Evolutionary conservation across 441 rosid species (phyloP).

Genomic region (Viola pubescens): DNA sequence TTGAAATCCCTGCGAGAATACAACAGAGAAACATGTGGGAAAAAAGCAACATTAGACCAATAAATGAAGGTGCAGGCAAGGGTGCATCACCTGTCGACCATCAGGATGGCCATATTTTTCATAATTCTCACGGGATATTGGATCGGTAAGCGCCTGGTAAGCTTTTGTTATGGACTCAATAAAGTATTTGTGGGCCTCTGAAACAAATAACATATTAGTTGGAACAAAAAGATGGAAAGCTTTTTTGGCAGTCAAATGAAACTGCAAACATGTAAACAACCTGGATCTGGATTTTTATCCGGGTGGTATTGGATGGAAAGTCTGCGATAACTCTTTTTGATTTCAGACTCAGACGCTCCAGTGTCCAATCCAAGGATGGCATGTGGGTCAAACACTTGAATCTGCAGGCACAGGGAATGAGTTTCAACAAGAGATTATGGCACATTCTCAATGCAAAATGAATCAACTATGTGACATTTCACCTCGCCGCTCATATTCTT

Average conservation of each 20-base stretch:
- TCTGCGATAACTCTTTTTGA: conserved; percentile 84
- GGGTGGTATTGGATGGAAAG: conserved; percentile 93
- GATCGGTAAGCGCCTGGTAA: conserved; percentile 94
- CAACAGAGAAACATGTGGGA: conserved; percentile 4
- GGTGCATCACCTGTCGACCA: conserved; percentile 72
- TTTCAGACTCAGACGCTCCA: conserved; percentile 77
- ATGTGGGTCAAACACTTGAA: conserved; percentile 88
- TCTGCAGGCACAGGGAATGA: conserved; percentile 31
- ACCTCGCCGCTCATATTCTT: conserved; percentile 88
- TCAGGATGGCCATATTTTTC: conserved; percentile 99
- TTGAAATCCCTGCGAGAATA: conserved; percentile 81
- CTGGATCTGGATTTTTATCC: conserved; percentile 99
- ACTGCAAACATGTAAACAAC: conserved; percentile 33
- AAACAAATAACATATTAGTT: not conserved
- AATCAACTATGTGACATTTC: not conserved
- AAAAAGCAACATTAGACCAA: conserved; percentile 5
- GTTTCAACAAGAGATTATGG: not conserved
- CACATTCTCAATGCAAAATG: not conserved
- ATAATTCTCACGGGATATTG: conserved; percentile 88
- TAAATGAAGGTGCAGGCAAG: conserved; percentile 4
- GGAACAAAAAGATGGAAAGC: not conserved
- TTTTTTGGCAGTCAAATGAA: not conserved
- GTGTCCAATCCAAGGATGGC: conserved; percentile 70
- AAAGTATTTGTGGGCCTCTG: conserved; percentile 83
- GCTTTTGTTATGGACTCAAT: conserved; percentile 95